phyloP scores from a whole-genome alignment of 2,329 filamentous ascomycete species.

The Emmonsiellopsis sp. region DNA sequence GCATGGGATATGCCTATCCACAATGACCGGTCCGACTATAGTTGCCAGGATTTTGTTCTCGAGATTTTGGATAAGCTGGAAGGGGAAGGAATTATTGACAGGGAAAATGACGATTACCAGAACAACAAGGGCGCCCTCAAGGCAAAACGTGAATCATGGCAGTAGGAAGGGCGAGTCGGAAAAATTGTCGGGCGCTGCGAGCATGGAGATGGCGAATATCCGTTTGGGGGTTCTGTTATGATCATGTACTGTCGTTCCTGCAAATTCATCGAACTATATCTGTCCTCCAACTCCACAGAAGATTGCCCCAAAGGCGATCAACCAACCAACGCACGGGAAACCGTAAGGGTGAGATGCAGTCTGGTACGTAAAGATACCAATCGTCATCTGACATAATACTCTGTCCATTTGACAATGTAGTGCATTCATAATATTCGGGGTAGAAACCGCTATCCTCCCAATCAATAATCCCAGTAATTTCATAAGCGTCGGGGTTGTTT shows the following conservation, averaged over 20 bases:
- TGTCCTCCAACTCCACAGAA: conserved; percentile 4
- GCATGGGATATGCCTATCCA: neutral
- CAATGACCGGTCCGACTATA: neutral
- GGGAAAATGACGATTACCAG: neutral
- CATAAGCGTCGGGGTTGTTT: conserved; percentile 6
- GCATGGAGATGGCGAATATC: neutral
- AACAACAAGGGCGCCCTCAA: neutral
- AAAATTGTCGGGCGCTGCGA: neutral
- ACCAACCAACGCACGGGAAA: neutral
- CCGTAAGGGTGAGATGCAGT: conserved; percentile 16
- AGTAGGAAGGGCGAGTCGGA: neutral
- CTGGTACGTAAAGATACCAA: conserved; percentile 21
- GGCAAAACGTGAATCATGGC: conserved; percentile 7
- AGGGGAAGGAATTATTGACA: neutral
- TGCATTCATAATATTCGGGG: conserved; percentile 22
- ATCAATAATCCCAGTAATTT: conserved; percentile 21
- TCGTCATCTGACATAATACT: conserved; percentile 17
- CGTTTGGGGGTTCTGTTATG: neutral
- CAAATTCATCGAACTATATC: conserved; percentile 3
- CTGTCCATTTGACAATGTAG: conserved; percentile 11
- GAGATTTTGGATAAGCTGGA: conserved; percentile 1
- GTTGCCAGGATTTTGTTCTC: conserved; percentile 1
- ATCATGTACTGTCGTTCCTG: neutral
- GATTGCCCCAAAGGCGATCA: conserved; percentile 4
- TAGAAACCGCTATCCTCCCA: conserved; percentile 26